Evolutionary conservation across 352 stramenopile species (phyloP).

Genomic region (Blastocystis sp.): DNA sequence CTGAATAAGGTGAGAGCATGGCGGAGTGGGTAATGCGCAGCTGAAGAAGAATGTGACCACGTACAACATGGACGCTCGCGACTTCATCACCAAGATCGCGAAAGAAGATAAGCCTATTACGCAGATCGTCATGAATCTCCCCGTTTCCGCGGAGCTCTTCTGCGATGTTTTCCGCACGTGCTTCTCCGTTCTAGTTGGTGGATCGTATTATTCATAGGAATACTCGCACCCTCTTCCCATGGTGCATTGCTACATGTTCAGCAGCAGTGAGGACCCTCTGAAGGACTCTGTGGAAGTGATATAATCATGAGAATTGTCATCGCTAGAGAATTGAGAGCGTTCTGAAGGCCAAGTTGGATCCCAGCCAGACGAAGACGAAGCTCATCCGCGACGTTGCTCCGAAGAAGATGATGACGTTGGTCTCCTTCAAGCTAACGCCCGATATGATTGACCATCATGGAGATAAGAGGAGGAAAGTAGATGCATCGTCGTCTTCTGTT

Average conservation of each 20-base stretch:
- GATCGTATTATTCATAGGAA: neutral
- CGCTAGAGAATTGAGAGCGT: slow-evolving; percentile 77
- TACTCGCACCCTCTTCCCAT: slow-evolving; percentile 51
- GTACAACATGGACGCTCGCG: slow-evolving; percentile 81
- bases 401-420: slow-evolving; percentile 85
- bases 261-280: slow-evolving; percentile 74
- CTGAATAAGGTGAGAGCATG: slow-evolving; percentile 78
- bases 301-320: slow-evolving; percentile 15
- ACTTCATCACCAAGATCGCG: slow-evolving; percentile 77
- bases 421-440: slow-evolving; percentile 80
- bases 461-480: neutral
- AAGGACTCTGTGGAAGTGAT: slow-evolving; percentile 78
- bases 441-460: neutral
- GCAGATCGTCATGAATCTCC: slow-evolving; percentile 83
- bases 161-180: slow-evolving; percentile 58
- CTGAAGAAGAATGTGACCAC: slow-evolving; percentile 74
- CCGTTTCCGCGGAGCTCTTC: slow-evolving; percentile 81
- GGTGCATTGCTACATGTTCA: slow-evolving; percentile 70
- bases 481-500: neutral
- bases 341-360: slow-evolving; percentile 75
- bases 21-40: neutral
- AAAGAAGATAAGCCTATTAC: slow-evolving; percentile 78
- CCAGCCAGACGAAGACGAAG: slow-evolving; percentile 75
- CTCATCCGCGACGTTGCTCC: slow-evolving; percentile 81
- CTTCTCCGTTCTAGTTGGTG: neutral